phyloP scores from a whole-genome alignment of 2,329 filamentous ascomycete species.

The Sporothrix schenckii region DNA sequence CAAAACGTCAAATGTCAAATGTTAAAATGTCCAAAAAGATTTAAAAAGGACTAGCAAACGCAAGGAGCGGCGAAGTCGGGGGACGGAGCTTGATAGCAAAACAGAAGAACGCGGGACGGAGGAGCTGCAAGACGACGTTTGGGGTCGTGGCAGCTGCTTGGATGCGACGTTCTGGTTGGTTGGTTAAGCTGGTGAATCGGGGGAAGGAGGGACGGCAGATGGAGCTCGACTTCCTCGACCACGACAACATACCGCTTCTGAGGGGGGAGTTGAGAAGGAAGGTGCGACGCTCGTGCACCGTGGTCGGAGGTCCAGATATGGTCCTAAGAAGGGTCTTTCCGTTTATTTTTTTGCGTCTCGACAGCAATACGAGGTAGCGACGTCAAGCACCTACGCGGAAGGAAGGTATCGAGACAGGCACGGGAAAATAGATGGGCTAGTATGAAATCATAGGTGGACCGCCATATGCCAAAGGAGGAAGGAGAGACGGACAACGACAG shows the following conservation, averaged over 20 bases:
- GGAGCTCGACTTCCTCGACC: background rate
- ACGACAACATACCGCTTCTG: slow-evolving; percentile 10
- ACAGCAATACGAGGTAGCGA: background rate
- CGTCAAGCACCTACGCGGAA: background rate
- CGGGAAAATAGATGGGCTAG: slow-evolving; percentile 24
- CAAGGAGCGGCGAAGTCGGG: slow-evolving; percentile 11
- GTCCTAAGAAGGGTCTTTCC: background rate
- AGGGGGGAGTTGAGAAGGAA: background rate
- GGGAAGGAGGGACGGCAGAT: background rate
- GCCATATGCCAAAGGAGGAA: slow-evolving; percentile 20
- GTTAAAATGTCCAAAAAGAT: background rate
- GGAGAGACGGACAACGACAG: slow-evolving; percentile 10
- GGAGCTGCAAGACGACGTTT: slow-evolving; percentile 20
- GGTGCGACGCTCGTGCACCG: background rate
- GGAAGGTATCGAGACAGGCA: background rate
- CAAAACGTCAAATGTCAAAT: too few relatives aligned
- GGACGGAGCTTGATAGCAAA: background rate
- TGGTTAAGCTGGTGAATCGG: slow-evolving; percentile 3
- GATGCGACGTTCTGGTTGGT: slow-evolving; percentile 30
- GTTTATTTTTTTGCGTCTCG: background rate
- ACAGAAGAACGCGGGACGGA: background rate
- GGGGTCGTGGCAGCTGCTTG: slow-evolving; percentile 30
- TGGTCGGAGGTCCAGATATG: background rate
- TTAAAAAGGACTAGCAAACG: background rate
- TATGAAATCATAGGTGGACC: slow-evolving; percentile 31